Base-by-base conservation (phyloP, 257 asterid species). In the Jasminum sambac region DNA sequence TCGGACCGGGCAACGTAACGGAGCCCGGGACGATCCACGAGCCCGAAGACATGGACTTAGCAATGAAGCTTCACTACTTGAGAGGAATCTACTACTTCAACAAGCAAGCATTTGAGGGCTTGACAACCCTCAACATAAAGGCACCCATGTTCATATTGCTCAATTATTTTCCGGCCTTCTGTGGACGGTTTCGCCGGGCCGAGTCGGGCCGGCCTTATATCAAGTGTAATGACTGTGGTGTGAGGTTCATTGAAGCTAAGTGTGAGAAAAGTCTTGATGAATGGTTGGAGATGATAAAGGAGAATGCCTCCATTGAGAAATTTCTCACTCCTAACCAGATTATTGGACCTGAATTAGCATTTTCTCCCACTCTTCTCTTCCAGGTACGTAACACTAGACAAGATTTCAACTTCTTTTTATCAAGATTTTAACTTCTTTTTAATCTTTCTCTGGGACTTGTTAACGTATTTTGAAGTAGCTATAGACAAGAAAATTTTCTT, bases 221-320 rank as follows among this genome's bases (percentile, higher is more conserved):
- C 14, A 94, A 94, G 52, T 94, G 98, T 30, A 94, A 88, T 12
- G 98, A 94, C 62, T 86, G 96, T 46, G 98, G 98, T 1, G 90
- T 72, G 17, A 82, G 98, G 83, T 70, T 89, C 57, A 36, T 81
- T 21, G 96, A 91, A 73, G 95, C 89, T 2, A 82, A 79, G 26
- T 94, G 93, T 46, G 89, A 71, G 6, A 81, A 77, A 41, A 82
- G 79, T 0, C 52, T 94, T 48, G 90, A 84, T 5, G 90, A 91
- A 52, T 94, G 98, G 98, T 10, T 87, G 52, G 85, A 81, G 78
- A 76, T 68, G 76, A 68, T 19, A 46, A 59, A 67, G 52, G 77
- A 76, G 43, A 80, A 41, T 40, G 66, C 67, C 2, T 17, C 66
- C 3, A 69, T 62, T 60, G 95, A 91, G 80, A 86, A 55, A 44